These are phyloP conservation scores for Vitis cinerea DNA, from an alignment of 164 flowering plant species.

Conservation along the genomic window DNA sequence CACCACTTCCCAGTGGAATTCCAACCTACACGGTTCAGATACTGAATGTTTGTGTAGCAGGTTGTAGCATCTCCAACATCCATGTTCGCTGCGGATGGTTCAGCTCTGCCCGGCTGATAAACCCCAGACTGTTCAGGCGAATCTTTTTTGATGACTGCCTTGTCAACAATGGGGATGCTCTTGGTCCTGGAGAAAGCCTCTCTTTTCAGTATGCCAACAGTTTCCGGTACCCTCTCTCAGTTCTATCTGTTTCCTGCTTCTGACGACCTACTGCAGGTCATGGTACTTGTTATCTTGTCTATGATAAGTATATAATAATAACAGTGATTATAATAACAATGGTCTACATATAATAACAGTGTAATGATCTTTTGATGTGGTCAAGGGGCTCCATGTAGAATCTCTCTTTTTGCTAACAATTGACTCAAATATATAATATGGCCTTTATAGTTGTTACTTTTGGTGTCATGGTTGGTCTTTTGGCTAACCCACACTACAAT, in stretches of 20 bases:
- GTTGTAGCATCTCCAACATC: slow-evolving; percentile 46
- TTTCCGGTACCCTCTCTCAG: slow-evolving; percentile 42
- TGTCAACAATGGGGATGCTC: slow-evolving; percentile 49
- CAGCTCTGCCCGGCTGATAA: slow-evolving; percentile 51
- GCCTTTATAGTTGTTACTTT: too few species aligned
- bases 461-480: too few species aligned
- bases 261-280: too few species aligned
- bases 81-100: slow-evolving; percentile 66
- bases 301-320: too few species aligned
- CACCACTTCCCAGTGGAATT: slow-evolving; percentile 65
- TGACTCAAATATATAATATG: too few species aligned
- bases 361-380: too few species aligned
- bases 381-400: too few species aligned
- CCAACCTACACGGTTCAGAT: slow-evolving; percentile 66
- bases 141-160: slow-evolving; percentile 46
- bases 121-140: slow-evolving; percentile 48
- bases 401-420: too few species aligned
- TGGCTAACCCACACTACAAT: too few species aligned
- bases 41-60: slow-evolving; percentile 35
- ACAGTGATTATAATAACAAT: too few species aligned
- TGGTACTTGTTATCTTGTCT: too few species aligned
- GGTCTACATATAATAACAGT: too few species aligned
- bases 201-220: slow-evolving; percentile 58
- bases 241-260: slow-evolving; percentile 41
- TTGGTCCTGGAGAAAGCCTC: slow-evolving; percentile 37